Evolutionary conservation across 1,139 yeast species (phyloP), one percentile per base, ranked within the genome.

Genomic region (Debaryomyces robertsiae): DNA sequence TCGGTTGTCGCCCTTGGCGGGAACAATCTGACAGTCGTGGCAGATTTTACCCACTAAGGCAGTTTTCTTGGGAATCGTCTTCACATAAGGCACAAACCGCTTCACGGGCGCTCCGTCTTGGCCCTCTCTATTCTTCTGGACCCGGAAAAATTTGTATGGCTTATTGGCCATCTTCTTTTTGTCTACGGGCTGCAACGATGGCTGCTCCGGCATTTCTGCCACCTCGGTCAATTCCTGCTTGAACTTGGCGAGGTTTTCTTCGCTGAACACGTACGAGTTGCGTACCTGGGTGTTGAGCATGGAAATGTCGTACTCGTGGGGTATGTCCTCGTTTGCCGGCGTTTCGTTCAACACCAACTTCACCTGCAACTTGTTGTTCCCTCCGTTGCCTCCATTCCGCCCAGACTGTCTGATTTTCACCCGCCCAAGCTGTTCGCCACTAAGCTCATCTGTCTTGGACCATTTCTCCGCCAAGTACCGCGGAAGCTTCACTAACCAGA

Each of bases 401-500:
- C 69, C 67, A 2, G 36, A 25, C 48, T 77, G 75, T 49, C 77
- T 77, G 45, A 91, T 87, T 55, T 85, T 81, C 19, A 93, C 88
- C 49, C 80, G 81, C 9, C 97, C 98, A 46, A 93, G 67, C 48
- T 82, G 84, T 54, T 84, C 81, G 2, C 96, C 94, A 44, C 80
- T 73, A 45, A 85, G 63, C 28, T 69, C 69, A 11, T 75, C 80
- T 34, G 79, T 75, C 47, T 84, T 75, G 42, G 82, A 77, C 96
- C 97, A 90, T 50, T 79, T 75, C 39, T 84, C 90, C 36, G 95
- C 86, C 46, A 93, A 70, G 56, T 89, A 90, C 55, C 87, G 81
- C 3, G 98, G 98, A 52, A 93, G 68, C 53, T 95, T 81, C 19
- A 93, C 96, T 22, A 93, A 70, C 98, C 98, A 93, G 31, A 93